phyloP scores from a whole-genome alignment of 768 basidiomycete species.

The Royoungia palumana region DNA sequence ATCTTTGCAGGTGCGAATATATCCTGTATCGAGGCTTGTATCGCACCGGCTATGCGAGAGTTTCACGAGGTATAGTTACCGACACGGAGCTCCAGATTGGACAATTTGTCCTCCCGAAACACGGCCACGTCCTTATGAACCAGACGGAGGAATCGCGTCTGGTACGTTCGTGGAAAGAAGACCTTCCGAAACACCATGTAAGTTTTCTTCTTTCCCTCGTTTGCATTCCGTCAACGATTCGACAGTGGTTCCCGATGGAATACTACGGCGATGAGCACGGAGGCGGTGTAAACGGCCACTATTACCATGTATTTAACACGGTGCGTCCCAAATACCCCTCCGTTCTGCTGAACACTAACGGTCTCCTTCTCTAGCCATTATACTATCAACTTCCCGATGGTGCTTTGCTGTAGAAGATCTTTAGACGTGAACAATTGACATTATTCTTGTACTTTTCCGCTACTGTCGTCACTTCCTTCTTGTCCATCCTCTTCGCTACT shows the following conservation, averaged over 20 bases:
- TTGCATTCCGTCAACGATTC: slow-evolving; percentile 1
- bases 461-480: slow-evolving; percentile 17
- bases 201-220: slow-evolving; percentile 21
- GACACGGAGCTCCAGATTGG: slow-evolving; percentile 90
- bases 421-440: neutral
- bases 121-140: slow-evolving; percentile 51
- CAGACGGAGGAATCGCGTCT: slow-evolving; percentile 64
- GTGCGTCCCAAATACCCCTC: slow-evolving; percentile 36
- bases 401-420: slow-evolving; percentile 35
- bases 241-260: slow-evolving; percentile 73
- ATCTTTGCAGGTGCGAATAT: slow-evolving; percentile 74
- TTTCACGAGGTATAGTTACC: slow-evolving; percentile 80
- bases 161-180: slow-evolving; percentile 61
- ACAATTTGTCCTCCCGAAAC: slow-evolving; percentile 72
- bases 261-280: slow-evolving; percentile 54
- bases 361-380: slow-evolving; percentile 37
- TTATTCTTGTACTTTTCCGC: slow-evolving; percentile 12
- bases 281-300: slow-evolving; percentile 67
- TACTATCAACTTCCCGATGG: slow-evolving; percentile 50
- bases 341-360: neutral
- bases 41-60: slow-evolving; percentile 75
- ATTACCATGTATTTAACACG: slow-evolving; percentile 74
- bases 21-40: slow-evolving; percentile 81
- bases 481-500: slow-evolving; percentile 18
- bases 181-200: slow-evolving; percentile 62